Base-by-base conservation (phyloP, 768 basidiomycete species). In the Lactifluus echinatus region DNA sequence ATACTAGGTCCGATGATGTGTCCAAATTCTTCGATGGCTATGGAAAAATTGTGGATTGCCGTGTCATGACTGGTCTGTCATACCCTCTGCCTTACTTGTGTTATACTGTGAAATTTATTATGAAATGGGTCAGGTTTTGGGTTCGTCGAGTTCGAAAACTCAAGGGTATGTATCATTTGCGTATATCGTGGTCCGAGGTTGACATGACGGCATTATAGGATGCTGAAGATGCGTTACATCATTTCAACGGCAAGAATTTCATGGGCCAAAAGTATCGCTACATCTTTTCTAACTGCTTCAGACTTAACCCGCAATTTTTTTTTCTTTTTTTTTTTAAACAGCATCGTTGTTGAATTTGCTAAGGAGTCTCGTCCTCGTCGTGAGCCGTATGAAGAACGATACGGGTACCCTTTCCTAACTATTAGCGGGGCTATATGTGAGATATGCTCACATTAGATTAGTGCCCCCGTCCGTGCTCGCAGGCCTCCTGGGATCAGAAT, bases 331-430 rank as follows among this genome's bases (percentile, higher is more conserved):
- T n/a, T n/a, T n/a, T n/a, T n/a, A n/a, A n/a, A 36, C 50, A 96
- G 94, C 68, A 89, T 99, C 61, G 88, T 96, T 14, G 93, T 99
- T 44, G 92, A 99, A 70, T 93, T 93, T 67, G 93, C 95, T 8
- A 94, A 95, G 71, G 94, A 97, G 66, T 85, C 84, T 59, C 84
- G 91, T 21, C 87, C 87, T 54, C 85, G 89, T 62, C 81, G 91
- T 53, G 91, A 93, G 19, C 71, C 73, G 15, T 88, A 85, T 64
- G 74, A 71, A 53, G 73, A 84, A 68, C 82, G 84, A 81, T 84
- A 79, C 67, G 55, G 61, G 54, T 42, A 40, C 4, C n/a, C n/a
- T 46, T 44, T 50, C 54, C 5, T 26, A 49, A 51, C 40, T 14
- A 17, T 43, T 36, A 21, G 24, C 19, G 21, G 33, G 14, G 10